phyloP scores from a whole-genome alignment of 495 filamentous ascomycete species.

The Neurospora sp. region DNA sequence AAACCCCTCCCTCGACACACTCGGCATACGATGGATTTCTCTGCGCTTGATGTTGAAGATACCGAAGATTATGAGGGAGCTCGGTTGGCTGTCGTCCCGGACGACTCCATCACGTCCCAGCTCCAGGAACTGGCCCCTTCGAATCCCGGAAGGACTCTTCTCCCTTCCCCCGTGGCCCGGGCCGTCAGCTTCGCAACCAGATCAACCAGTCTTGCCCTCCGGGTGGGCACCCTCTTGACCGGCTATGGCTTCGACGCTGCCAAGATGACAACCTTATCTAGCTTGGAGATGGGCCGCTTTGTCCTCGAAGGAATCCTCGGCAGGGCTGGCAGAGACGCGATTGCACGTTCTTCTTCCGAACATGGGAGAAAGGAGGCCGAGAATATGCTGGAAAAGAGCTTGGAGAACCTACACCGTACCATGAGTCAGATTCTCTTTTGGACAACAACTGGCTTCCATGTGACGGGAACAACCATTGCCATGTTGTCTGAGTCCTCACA shows the following conservation, averaged over 20 bases:
- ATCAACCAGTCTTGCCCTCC: conserved; percentile 58
- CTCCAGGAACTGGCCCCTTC: conserved; percentile 11
- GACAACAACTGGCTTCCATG: conserved; percentile 58
- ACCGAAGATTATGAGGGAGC: neutral
- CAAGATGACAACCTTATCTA: conserved; percentile 57
- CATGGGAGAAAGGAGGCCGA: conserved; percentile 52
- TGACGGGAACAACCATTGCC: conserved; percentile 53
- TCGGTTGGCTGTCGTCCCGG: conserved; percentile 4
- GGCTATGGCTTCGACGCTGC: conserved; percentile 55
- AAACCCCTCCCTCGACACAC: neutral
- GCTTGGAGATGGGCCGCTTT: conserved; percentile 56
- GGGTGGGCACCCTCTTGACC: conserved; percentile 59
- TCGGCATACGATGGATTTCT: neutral
- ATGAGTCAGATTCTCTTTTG: conserved; percentile 58
- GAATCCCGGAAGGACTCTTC: conserved; percentile 46
- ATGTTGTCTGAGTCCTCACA: conserved; percentile 54
- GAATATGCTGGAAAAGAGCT: conserved; percentile 50
- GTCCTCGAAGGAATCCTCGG: conserved; percentile 57
- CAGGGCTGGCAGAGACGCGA: conserved; percentile 60
- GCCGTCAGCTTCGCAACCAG: conserved; percentile 60
- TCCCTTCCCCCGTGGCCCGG: conserved; percentile 56
- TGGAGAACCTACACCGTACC: conserved; percentile 52
- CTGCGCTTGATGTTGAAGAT: neutral
- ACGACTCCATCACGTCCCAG: conserved; percentile 8
- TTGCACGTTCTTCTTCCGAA: conserved; percentile 41